Evolutionary conservation across 768 basidiomycete genomes (phyloP).

Genomic region (Lactarius pseudohatsudake): DNA sequence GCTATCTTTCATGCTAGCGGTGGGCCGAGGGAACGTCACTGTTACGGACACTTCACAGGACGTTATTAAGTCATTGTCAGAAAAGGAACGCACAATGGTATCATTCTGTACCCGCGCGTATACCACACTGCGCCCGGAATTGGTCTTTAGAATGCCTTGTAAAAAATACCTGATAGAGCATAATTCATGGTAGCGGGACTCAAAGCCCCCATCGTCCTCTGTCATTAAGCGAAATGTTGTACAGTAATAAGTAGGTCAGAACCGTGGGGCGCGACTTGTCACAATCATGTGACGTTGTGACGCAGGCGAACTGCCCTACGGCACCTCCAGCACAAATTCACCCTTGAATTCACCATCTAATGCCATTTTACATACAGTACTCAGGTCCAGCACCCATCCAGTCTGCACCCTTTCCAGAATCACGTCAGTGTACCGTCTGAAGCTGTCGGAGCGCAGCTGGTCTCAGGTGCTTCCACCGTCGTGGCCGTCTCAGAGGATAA

Average conservation of each 20-base stretch:
- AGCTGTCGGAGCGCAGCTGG: neutral
- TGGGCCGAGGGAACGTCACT: no score
- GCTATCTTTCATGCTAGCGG: no score
- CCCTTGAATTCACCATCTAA: constrained; percentile 62
- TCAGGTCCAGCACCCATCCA: constrained; percentile 42
- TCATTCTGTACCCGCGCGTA: no score
- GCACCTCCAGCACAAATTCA: constrained; percentile 11
- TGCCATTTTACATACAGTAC: constrained; percentile 81
- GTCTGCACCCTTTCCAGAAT: constrained; percentile 31
- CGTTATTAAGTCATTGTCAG: no score
- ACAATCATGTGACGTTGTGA: neutral
- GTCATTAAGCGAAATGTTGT: no score
- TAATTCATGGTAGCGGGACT: neutral
- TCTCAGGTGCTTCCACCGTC: neutral
- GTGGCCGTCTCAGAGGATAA: neutral
- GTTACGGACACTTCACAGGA: no score
- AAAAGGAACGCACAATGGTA: no score
- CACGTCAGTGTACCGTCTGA: neutral
- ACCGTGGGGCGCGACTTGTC: neutral
- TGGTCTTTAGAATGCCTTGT: no score
- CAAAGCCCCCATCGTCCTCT: no score
- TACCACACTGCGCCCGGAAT: no score
- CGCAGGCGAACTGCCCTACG: neutral
- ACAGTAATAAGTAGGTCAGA: no score
- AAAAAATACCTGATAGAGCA: no score